Evolutionary conservation across 179 eudicot species (phyloP).

Genomic region (Monotropa hypopitys): DNA sequence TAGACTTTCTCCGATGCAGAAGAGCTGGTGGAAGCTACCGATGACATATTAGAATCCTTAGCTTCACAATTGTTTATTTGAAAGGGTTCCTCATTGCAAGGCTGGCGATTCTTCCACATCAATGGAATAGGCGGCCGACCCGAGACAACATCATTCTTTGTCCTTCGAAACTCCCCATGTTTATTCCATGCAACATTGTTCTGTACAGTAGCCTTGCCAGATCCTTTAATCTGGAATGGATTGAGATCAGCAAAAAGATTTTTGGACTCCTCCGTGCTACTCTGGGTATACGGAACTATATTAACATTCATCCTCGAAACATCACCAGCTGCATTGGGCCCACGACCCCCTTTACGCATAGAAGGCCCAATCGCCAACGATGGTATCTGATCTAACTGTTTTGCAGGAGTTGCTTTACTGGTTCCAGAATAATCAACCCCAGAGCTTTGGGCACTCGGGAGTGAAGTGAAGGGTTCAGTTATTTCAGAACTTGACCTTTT

Average conservation of each 20-base stretch:
- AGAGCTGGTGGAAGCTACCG: constrained; percentile 35
- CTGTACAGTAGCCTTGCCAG: constrained; percentile 51
- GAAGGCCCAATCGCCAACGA: constrained; percentile 64
- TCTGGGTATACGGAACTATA: constrained; percentile 60
- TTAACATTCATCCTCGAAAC: constrained; percentile 77
- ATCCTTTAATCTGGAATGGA: constrained; percentile 69
- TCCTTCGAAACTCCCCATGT: constrained; percentile 41
- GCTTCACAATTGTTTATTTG: constrained; percentile 28
- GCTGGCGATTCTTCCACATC: constrained; percentile 71
- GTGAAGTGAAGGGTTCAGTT: constrained; percentile 29
- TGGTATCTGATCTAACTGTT: constrained; percentile 44
- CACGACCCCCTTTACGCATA: constrained; percentile 67
- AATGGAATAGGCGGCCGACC: constrained; percentile 67
- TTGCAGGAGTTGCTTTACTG: constrained; percentile 26
- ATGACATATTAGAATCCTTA: constrained; percentile 28
- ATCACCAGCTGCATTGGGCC: constrained; percentile 62
- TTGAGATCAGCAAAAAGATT: constrained; percentile 93
- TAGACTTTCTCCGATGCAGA: constrained; percentile 24
- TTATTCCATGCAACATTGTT: constrained; percentile 36
- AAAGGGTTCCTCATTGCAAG: constrained; percentile 37
- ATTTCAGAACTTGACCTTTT: constrained; percentile 25
- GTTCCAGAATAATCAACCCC: constrained; percentile 52
- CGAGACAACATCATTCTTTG: constrained; percentile 38
- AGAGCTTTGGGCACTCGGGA: constrained; percentile 24
- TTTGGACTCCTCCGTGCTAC: constrained; percentile 48